Evolutionary conservation across 179 eudicot species (phyloP).

Genomic region (Amaranthus tricolor): DNA sequence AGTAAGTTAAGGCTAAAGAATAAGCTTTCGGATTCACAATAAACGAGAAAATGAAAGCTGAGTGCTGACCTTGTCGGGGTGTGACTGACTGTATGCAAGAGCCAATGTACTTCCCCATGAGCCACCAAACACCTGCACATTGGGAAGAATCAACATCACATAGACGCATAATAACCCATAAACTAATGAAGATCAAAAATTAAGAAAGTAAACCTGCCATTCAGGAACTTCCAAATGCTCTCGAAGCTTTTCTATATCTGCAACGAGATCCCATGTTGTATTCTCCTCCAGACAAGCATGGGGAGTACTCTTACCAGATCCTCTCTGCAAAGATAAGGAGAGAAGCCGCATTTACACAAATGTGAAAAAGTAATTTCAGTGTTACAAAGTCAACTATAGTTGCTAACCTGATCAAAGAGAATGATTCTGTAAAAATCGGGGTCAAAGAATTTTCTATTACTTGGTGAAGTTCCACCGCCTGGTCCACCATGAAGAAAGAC

Average conservation of each 20-base stretch:
- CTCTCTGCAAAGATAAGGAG: conserved; percentile 52
- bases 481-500: conserved; percentile 99
- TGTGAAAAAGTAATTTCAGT: neutral
- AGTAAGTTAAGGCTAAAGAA: neutral
- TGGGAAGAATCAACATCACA: conserved; percentile 9
- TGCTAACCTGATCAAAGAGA: conserved; percentile 89
- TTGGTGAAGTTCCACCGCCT: conserved; percentile 96
- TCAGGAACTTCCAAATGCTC: conserved; percentile 82
- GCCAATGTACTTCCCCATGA: conserved; percentile 99
- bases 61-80: conserved; percentile 69
- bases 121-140: conserved; percentile 90
- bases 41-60: conserved; percentile 2
- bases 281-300: conserved; percentile 96
- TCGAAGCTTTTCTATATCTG: conserved; percentile 84
- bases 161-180: neutral
- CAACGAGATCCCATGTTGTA: conserved; percentile 94
- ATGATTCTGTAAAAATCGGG: conserved; percentile 88
- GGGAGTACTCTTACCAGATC: conserved; percentile 96
- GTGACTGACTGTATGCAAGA: conserved; percentile 91
- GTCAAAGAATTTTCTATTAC: conserved; percentile 86
- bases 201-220: conserved; percentile 70
- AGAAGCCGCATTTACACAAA: neutral
- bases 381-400: conserved; percentile 13
- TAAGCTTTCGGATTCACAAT: conserved; percentile 8
- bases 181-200: neutral